These are phyloP conservation scores for Toxoplasma gondii DNA, from an alignment of 169 alveolate species.

Conservation along the genomic window DNA sequence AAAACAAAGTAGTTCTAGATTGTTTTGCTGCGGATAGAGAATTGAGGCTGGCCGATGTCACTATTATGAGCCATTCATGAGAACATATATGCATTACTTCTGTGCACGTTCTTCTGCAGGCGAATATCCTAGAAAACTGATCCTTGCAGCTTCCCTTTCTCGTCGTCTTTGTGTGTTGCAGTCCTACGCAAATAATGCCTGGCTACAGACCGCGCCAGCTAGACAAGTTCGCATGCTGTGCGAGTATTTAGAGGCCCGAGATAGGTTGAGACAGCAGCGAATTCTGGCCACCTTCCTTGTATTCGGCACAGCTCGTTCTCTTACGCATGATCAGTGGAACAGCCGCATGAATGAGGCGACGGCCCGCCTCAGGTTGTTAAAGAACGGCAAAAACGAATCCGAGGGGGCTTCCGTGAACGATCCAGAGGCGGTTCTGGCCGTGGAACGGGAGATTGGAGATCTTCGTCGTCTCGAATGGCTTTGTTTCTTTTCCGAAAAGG, in stretches of 20 bases:
- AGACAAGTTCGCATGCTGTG: constrained; percentile 76
- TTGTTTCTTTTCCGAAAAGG: constrained; percentile 43
- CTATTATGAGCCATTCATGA: too few species aligned
- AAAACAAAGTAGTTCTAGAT: too few species aligned
- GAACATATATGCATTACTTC: too few species aligned
- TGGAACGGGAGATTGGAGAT: neutral
- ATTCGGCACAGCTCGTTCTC: constrained; percentile 75
- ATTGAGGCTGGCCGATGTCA: too few species aligned
- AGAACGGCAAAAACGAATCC: neutral
- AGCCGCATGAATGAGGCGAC: constrained; percentile 30
- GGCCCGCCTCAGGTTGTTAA: neutral
- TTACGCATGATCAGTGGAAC: constrained; percentile 67
- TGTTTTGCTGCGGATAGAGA: too few species aligned
- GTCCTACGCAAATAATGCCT: constrained; percentile 71
- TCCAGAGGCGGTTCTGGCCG: neutral
- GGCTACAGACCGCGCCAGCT: constrained; percentile 72
- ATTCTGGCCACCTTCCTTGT: constrained; percentile 73
- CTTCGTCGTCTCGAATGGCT: constrained; percentile 45
- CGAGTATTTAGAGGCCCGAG: constrained; percentile 76
- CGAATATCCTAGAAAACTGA: too few species aligned
- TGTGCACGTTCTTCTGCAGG: too few species aligned
- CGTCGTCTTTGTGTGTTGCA: neutral
- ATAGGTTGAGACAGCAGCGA: constrained; percentile 67
- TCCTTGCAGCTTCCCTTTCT: too few species aligned
- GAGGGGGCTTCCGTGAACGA: neutral